These are phyloP conservation scores for Dothideomycetidae sp. DNA, from an alignment of 2,329 filamentous ascomycete species.

Conservation along the genomic window DNA sequence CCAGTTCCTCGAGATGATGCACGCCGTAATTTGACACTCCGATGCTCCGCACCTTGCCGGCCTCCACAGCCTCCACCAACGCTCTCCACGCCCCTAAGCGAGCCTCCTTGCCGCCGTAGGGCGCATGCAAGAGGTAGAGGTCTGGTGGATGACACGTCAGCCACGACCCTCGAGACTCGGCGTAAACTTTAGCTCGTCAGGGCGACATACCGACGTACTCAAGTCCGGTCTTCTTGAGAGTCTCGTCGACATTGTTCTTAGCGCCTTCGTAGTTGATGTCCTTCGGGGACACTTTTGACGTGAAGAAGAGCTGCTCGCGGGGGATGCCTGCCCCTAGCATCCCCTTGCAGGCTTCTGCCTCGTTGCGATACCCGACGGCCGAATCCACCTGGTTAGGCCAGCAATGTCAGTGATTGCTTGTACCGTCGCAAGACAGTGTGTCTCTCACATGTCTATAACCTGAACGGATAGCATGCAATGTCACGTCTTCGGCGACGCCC, in stretches of 20 bases:
- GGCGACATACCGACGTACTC: constrained; percentile 21
- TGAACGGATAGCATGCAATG: constrained; percentile 39
- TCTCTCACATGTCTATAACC: constrained; percentile 42
- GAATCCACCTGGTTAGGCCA: constrained; percentile 39
- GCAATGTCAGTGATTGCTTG: not conserved
- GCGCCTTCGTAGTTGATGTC: constrained; percentile 48
- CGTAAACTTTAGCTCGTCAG: no score
- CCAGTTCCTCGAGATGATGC: constrained; percentile 40
- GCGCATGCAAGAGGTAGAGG: constrained; percentile 38
- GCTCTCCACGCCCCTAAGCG: constrained; percentile 40
- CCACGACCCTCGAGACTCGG: no score
- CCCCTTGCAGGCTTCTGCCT: constrained; percentile 39
- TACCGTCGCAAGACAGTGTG: not conserved
- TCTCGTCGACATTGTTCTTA: constrained; percentile 48
- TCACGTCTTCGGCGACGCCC: constrained; percentile 42
- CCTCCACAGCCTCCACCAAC: constrained; percentile 38
- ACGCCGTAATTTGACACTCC: constrained; percentile 43
- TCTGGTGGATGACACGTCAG: constrained; percentile 19
- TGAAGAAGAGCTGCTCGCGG: constrained; percentile 46
- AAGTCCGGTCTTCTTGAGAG: constrained; percentile 44
- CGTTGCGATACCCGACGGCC: constrained; percentile 44
- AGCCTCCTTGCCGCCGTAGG: constrained; percentile 37
- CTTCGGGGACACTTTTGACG: constrained; percentile 42
- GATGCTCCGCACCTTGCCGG: constrained; percentile 38
- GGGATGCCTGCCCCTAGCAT: constrained; percentile 38